phyloP scores from a whole-genome alignment of 2,329 filamentous ascomycete species.

The Ophiognomonia clavigignenti-juglandacearum region DNA sequence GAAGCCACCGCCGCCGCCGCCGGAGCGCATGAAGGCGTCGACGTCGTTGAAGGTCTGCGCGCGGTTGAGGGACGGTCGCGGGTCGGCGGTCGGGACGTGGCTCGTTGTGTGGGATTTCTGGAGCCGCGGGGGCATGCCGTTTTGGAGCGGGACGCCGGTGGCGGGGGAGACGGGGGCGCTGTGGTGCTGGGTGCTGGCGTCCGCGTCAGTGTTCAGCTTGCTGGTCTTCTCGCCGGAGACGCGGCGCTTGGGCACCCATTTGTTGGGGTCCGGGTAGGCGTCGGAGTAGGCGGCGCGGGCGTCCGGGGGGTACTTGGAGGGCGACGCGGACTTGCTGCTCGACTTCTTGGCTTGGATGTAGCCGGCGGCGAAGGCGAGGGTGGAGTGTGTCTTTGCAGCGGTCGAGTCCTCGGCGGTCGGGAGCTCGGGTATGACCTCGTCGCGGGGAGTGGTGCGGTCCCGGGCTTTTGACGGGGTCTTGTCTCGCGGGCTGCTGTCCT shows the following conservation, averaged over 20 bases:
- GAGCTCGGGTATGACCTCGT: conserved; percentile 3
- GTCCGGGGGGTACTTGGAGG: conserved; percentile 2
- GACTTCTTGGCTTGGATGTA: conserved; percentile 19
- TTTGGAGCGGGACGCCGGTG: too few relatives aligned
- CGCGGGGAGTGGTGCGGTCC: conserved; percentile 9
- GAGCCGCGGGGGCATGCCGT: conserved; percentile 20
- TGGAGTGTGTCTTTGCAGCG: too few relatives aligned
- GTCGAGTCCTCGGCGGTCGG: conserved; percentile 7
- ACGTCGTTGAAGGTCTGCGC: conserved; percentile 19
- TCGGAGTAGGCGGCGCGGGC: conserved; percentile 12
- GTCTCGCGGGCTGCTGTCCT: conserved; percentile 21
- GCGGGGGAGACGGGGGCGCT: conserved; percentile 12
- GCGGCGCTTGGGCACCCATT: conserved; percentile 2
- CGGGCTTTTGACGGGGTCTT: conserved; percentile 15
- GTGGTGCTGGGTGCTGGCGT: too few relatives aligned
- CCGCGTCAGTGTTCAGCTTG: conserved; percentile 3
- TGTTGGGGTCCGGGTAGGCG: conserved; percentile 16
- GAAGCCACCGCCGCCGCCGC: conserved; percentile 2
- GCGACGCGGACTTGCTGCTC: conserved; percentile 17
- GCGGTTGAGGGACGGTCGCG: conserved; percentile 11
- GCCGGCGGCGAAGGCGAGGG: conserved; percentile 17
- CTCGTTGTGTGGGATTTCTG: conserved; percentile 22
- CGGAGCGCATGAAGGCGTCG: conserved; percentile 2
- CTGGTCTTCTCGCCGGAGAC: conserved; percentile 17
- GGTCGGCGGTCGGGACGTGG: conserved; percentile 12